A percentile compares a stretch with the other conserved stretches of the same genome.
Evolutionary conservation across 306 rosid genomes (phyloP).

Genomic region (Notholithocarpus densiflorus): DNA sequence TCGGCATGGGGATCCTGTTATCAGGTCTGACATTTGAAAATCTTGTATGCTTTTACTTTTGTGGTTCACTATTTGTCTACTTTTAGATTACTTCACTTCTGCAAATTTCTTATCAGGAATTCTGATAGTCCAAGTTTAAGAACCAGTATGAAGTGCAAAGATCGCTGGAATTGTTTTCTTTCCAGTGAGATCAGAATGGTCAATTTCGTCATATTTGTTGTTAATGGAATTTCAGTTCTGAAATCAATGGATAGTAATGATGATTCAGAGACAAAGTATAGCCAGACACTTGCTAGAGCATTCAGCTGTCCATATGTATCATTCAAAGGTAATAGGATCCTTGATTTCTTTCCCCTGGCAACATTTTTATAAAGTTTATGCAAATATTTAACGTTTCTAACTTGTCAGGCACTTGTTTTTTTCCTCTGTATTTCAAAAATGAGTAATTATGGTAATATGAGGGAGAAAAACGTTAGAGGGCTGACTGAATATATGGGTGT

Average conservation of each 20-base stretch:
- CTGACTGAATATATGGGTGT: neutral
- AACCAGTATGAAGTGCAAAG: conserved; percentile 44
- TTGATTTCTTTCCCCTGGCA: neutral
- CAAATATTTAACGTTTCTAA: neutral
- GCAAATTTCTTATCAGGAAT: conserved; percentile 45
- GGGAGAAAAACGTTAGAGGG: neutral
- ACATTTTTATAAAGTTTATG: neutral
- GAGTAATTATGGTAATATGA: neutral
- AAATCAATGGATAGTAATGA: conserved; percentile 44
- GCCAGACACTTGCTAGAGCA: conserved; percentile 40
- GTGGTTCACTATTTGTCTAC: conserved; percentile 3
- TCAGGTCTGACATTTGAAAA: conserved; percentile 51
- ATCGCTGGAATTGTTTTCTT: conserved; percentile 28
- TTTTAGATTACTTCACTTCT: conserved; percentile 20
- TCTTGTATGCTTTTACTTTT: conserved; percentile 9
- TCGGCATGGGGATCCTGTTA: conserved; percentile 58
- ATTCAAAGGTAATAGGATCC: conserved; percentile 55
- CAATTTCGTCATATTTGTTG: conserved; percentile 68
- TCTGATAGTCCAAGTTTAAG: conserved; percentile 49
- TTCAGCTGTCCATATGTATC: conserved; percentile 68
- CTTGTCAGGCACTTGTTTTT: neutral
- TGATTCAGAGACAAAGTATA: conserved; percentile 33
- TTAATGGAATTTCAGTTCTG: conserved; percentile 60
- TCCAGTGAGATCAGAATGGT: conserved; percentile 50
- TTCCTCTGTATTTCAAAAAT: neutral